phyloP scores from a whole-genome alignment of 2,329 filamentous ascomycete species.

The Fusarium guadeloupense region DNA sequence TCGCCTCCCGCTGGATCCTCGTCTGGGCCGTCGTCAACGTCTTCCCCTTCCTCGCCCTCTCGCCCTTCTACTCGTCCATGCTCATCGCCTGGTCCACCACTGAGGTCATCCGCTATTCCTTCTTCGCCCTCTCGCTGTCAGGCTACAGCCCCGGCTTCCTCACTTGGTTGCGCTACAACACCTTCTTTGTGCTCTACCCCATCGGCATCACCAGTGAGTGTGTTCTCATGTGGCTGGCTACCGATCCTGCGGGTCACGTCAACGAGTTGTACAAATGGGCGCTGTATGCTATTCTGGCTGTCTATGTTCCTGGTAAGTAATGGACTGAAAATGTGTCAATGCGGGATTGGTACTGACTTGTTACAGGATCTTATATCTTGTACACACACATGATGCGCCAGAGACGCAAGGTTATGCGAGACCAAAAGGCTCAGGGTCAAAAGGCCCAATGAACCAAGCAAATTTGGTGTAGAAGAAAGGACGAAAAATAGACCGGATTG shows the following conservation, averaged over 20 bases:
- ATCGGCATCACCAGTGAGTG: slow-evolving; percentile 91
- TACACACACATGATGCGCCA: slow-evolving; percentile 97
- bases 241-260: slow-evolving; percentile 64
- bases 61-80: slow-evolving; percentile 77
- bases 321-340: not conserved
- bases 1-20: slow-evolving; percentile 84
- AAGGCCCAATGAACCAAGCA: slow-evolving; percentile 48
- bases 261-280: slow-evolving; percentile 63
- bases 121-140: slow-evolving; percentile 80
- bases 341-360: slow-evolving; percentile 2
- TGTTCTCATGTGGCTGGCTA: slow-evolving; percentile 77
- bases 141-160: slow-evolving; percentile 70
- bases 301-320: slow-evolving; percentile 85
- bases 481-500: not conserved
- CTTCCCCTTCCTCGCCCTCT: slow-evolving; percentile 73
- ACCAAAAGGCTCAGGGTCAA: slow-evolving; percentile 60
- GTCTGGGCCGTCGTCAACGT: slow-evolving; percentile 84
- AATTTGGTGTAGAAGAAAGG: not conserved
- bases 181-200: slow-evolving; percentile 92
- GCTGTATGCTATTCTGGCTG: slow-evolving; percentile 71
- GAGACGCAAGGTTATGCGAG: slow-evolving; percentile 79
- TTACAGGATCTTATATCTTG: slow-evolving; percentile 76
- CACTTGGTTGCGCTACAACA: slow-evolving; percentile 88
- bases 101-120: slow-evolving; percentile 92
- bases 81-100: slow-evolving; percentile 88